phyloP scores from a whole-genome alignment of 495 filamentous ascomycete genomes.

The Pyrenula aspistea region DNA sequence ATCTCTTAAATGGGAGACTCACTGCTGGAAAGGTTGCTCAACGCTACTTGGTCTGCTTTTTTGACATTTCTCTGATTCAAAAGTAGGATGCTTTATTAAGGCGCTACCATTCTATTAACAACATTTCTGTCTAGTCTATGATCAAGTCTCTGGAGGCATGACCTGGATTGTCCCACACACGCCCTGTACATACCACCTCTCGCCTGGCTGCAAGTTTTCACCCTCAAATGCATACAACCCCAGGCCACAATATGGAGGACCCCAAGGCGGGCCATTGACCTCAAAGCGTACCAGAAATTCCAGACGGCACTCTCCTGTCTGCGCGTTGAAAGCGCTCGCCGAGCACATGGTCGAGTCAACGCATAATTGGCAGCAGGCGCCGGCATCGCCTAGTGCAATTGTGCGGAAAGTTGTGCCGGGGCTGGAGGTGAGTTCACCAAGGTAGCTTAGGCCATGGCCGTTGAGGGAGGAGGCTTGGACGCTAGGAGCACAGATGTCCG shows the following conservation, averaged over 20 bases:
- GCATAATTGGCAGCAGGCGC: not conserved
- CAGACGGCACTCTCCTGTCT: not conserved
- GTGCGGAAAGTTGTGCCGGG: not conserved
- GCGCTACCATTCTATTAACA: too few species aligned
- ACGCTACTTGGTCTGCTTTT: too few species aligned
- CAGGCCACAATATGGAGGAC: not conserved
- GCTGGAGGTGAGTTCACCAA: not conserved
- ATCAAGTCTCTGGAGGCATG: not conserved
- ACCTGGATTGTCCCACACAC: not conserved
- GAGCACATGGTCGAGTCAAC: not conserved
- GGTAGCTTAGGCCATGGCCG: not conserved
- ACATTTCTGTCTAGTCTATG: too few species aligned
- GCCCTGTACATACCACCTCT: not conserved
- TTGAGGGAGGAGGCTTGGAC: not conserved
- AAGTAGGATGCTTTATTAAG: too few species aligned
- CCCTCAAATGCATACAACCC: not conserved
- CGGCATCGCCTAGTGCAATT: not conserved
- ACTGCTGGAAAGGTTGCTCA: too few species aligned
- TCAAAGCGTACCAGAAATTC: not conserved
- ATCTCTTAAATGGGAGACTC: too few species aligned
- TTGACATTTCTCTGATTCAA: too few species aligned
- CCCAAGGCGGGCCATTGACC: not conserved
- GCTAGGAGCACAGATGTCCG: not conserved
- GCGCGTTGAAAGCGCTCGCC: not conserved
- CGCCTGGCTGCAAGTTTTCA: not conserved